These are phyloP conservation scores for Helicocarpus griseus DNA, from an alignment of 2,329 filamentous ascomycete species.

Conservation along the genomic window DNA sequence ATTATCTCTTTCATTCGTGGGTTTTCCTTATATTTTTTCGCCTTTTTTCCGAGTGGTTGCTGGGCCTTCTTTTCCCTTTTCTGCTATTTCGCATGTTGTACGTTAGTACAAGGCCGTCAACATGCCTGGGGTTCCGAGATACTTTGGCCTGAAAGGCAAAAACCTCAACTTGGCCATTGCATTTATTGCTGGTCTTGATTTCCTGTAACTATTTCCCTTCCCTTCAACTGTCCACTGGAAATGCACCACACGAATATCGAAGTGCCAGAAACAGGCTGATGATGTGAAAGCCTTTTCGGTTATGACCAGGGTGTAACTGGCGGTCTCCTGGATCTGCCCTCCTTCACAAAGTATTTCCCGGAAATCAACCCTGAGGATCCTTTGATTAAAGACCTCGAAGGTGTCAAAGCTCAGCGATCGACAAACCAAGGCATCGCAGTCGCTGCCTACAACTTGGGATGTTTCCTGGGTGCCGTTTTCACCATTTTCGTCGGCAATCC, in stretches of 20 bases:
- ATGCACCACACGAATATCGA: too few relatives aligned
- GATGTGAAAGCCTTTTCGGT: slow-evolving; percentile 26
- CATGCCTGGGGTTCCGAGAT: neutral
- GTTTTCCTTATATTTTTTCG: too few relatives aligned
- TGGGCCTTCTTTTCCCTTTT: too few relatives aligned
- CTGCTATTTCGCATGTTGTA: neutral
- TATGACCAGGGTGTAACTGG: slow-evolving; percentile 37
- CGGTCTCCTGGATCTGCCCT: slow-evolving; percentile 33
- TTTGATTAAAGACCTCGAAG: neutral
- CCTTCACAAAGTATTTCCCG: slow-evolving; percentile 34
- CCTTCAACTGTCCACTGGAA: too few relatives aligned
- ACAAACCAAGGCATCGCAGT: slow-evolving; percentile 23
- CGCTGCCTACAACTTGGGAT: slow-evolving; percentile 23
- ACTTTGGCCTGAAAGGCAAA: slow-evolving; percentile 1
- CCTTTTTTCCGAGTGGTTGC: too few relatives aligned
- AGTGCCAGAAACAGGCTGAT: too few relatives aligned
- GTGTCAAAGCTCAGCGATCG: neutral
- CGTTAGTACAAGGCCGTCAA: too few relatives aligned
- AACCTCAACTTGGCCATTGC: slow-evolving; percentile 1
- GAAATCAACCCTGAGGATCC: slow-evolving; percentile 24
- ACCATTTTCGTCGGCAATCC: slow-evolving; percentile 16
- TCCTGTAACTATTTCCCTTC: neutral
- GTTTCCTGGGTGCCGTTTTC: slow-evolving; percentile 16
- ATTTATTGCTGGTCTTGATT: neutral
- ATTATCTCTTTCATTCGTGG: too few relatives aligned